Evolutionary conservation across 495 filamentous ascomycete genomes (phyloP).

Genomic region (Trichoderma orchidacearum): DNA sequence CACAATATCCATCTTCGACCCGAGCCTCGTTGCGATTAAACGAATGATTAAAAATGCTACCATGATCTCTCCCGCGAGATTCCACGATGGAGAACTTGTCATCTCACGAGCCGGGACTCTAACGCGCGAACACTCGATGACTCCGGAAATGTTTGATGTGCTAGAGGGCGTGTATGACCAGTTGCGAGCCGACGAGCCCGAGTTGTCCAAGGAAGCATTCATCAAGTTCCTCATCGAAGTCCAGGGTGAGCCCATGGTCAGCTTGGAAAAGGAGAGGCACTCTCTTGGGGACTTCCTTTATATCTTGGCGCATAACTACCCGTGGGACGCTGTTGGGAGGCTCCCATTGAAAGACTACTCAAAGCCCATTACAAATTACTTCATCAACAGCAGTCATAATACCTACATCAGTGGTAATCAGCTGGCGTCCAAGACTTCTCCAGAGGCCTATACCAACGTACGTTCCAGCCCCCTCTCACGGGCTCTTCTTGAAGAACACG

Average conservation of each 20-base stretch:
- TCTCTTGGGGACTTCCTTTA: slow-evolving; percentile 28
- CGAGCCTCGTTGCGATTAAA: not conserved
- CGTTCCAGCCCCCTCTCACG: not conserved
- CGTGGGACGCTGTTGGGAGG: slow-evolving; percentile 21
- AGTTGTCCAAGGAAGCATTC: slow-evolving; percentile 19
- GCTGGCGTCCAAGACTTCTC: slow-evolving; percentile 62
- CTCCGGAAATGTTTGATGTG: not conserved
- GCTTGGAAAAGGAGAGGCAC: slow-evolving; percentile 17
- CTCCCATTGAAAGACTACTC: slow-evolving; percentile 19
- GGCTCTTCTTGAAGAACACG: not conserved
- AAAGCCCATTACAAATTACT: slow-evolving; percentile 71
- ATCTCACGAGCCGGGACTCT: not conserved
- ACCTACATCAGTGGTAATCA: slow-evolving; percentile 89
- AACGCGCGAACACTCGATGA: not conserved
- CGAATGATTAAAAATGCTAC: not conserved
- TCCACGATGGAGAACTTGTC: not conserved
- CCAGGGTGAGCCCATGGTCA: slow-evolving; percentile 18
- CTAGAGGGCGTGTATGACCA: slow-evolving; percentile 16
- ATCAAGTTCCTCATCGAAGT: slow-evolving; percentile 19
- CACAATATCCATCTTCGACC: slow-evolving; percentile 1
- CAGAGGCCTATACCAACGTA: slow-evolving; percentile 69
- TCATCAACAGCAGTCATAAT: slow-evolving; percentile 71
- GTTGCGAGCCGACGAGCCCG: slow-evolving; percentile 10
- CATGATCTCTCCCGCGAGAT: not conserved
- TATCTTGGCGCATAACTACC: slow-evolving; percentile 15